Evolutionary conservation across 148 eudicot genomes (phyloP).

Genomic region (Salicornia ramosissima): DNA sequence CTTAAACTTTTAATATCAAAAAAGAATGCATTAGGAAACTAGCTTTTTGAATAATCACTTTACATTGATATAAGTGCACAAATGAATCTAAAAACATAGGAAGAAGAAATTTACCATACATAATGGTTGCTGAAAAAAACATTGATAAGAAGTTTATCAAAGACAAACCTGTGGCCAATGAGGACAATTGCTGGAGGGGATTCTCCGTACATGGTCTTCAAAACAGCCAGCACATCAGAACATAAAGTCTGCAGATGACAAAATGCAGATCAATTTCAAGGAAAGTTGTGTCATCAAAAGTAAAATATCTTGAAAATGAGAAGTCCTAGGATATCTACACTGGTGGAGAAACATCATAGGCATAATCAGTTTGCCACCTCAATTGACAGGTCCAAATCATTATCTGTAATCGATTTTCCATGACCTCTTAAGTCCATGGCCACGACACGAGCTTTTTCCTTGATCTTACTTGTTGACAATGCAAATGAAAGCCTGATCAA

Average conservation of each 20-base stretch:
- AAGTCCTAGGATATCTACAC: background rate
- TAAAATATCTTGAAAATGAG: background rate
- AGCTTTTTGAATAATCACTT: background rate
- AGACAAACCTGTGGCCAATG: conserved; percentile 82
- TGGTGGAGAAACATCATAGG: conserved; percentile 9
- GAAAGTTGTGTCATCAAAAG: background rate
- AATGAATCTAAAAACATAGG: background rate
- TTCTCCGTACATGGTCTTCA: conserved; percentile 85
- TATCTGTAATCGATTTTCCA: conserved; percentile 80
- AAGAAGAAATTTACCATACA: background rate
- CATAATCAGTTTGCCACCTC: conserved; percentile 42
- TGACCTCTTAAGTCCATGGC: conserved; percentile 97
- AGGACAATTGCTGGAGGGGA: conserved; percentile 92
- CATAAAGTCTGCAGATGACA: conserved; percentile 62
- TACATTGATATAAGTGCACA: background rate
- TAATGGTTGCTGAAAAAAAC: background rate
- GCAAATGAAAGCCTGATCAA: conserved; percentile 91
- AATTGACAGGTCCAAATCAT: conserved; percentile 77
- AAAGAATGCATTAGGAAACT: background rate
- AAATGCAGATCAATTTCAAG: conserved; percentile 17
- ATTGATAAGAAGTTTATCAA: background rate
- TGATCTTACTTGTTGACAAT: conserved; percentile 63
- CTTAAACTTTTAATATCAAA: background rate
- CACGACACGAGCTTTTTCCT: conserved; percentile 84
- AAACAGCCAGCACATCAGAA: conserved; percentile 69